Evolutionary conservation across 352 stramenopile genomes (phyloP), one percentile per base, ranked within the genome.

Genomic region (Phytopythium mirpurense): DNA sequence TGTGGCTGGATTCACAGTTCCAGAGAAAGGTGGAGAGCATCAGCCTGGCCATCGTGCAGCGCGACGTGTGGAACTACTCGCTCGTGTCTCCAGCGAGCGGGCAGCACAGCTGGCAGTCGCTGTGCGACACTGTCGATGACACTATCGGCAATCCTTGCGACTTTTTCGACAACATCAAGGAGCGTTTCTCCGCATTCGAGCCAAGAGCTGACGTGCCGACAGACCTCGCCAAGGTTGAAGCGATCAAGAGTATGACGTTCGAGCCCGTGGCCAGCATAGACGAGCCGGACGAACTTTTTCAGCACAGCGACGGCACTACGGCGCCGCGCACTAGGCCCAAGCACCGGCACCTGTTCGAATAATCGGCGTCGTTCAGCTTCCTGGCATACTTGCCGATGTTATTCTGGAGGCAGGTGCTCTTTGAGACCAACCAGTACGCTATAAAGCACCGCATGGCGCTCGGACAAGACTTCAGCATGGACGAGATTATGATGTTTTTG

Each of bases 401-500:
- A 15, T 67, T 60, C 40, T 64, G 60, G 60, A 56, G 60, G 7
- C 56, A 68, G 52, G 60, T 65, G 18, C 40, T 72, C 5, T 36
- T 56, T 8, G 51, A 67, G 36, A 67, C 55, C 0, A 67, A 67
- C 36, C 56, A 57, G 5, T 32, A 6, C 18, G 51, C 12, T 29
- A 27, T 18, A 5, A 38, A 43, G n/a, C 19, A 21, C 12, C 37
- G 37, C 27, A 60, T 51, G 8, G 9, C 24, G 0, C n/a, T n/a
- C n/a, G 4, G 37, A 23, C 10, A 3, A 9, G 16, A 12, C 14
- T 57, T 62, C 36, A 57, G 49, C 29, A 24, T 70, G 10, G 24
- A 63, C 24, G 59, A 74, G 34, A 21, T 74, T 34, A 66, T 70
- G 59, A 60, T 21, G 15, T 74, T 70, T 38, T 29, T 74, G 0